Evolutionary conservation across 441 rosid species (phyloP).

Genomic region (Flueggea neowawraea): DNA sequence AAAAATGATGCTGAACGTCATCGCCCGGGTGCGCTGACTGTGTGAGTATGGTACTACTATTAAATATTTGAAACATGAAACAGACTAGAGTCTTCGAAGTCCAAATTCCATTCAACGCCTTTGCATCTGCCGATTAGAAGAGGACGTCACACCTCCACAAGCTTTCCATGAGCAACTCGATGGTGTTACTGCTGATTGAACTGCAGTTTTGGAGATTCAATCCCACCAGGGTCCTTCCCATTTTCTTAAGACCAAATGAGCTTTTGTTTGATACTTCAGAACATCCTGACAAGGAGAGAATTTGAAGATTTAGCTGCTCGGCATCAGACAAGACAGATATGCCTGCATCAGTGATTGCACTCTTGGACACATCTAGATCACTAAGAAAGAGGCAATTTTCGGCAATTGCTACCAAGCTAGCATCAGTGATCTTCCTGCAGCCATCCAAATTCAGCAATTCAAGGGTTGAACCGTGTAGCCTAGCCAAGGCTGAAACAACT

Average conservation of each 20-base stretch:
- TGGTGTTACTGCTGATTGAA: conserved; percentile 58
- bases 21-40: no score
- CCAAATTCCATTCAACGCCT: no score
- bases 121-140: conserved; percentile 17
- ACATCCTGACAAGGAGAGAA: conserved; percentile 84
- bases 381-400: conserved; percentile 73
- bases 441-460: conserved; percentile 87
- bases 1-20: conserved; percentile 10
- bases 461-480: conserved; percentile 68
- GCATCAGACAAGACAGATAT: conserved; percentile 57
- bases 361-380: conserved; percentile 76
- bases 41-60: no score
- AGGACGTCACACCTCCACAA: conserved; percentile 97
- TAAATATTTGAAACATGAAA: no score
- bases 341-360: conserved; percentile 71
- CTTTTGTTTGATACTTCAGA: conserved; percentile 62
- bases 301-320: conserved; percentile 70
- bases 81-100: no score
- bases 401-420: conserved; percentile 62
- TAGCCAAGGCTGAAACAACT: conserved; percentile 51
- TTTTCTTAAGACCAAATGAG: conserved; percentile 49
- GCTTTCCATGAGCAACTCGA: conserved; percentile 57
- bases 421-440: conserved; percentile 80
- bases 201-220: conserved; percentile 85
- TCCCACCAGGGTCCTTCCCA: conserved; percentile 81